Conservation (phyloP, 371 early-diverging fungal species). For the Mucor indicus region DNA sequence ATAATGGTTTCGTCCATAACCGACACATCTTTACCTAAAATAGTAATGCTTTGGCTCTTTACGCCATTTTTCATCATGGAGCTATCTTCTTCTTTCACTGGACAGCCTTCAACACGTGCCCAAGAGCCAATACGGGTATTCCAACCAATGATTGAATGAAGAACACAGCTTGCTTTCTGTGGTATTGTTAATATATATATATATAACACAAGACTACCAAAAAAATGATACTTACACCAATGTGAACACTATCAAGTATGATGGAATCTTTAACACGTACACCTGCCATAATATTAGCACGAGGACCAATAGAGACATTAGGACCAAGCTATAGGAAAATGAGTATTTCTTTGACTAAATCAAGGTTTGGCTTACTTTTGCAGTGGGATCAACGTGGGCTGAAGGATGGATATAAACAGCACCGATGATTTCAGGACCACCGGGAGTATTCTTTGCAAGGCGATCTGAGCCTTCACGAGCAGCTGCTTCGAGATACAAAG, state of each 20-base stretch:
- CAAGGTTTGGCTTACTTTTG: slow-evolving; percentile 65
- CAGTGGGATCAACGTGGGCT: slow-evolving; percentile 90
- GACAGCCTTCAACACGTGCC: slow-evolving; percentile 92
- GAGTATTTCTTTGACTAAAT: neutral
- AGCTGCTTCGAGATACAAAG: slow-evolving; percentile 82
- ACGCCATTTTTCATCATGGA: slow-evolving; percentile 82
- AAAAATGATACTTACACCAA: slow-evolving; percentile 66
- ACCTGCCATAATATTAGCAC: slow-evolving; percentile 90
- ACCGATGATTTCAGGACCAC: slow-evolving; percentile 82
- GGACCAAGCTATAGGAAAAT: slow-evolving; percentile 76
- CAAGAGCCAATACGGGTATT: slow-evolving; percentile 90
- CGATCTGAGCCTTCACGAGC: slow-evolving; percentile 59
- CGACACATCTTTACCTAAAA: slow-evolving; percentile 81
- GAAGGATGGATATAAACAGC: slow-evolving; percentile 94
- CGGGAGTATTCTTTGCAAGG: slow-evolving; percentile 50
- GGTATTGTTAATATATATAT: too few relatives aligned
- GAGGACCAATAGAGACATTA: slow-evolving; percentile 94
- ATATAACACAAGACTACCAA: too few relatives aligned
- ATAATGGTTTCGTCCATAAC: slow-evolving; percentile 91
- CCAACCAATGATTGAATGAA: slow-evolving; percentile 96
- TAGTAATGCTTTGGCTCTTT: slow-evolving; percentile 89
- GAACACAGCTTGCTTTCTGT: slow-evolving; percentile 68
- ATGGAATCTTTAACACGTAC: slow-evolving; percentile 94
- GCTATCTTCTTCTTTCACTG: slow-evolving; percentile 52
- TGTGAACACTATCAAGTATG: slow-evolving; percentile 90